These are phyloP conservation scores for Parachaetomium inaequale DNA, from an alignment of 495 filamentous ascomycete genomes.

Conservation along the genomic window DNA sequence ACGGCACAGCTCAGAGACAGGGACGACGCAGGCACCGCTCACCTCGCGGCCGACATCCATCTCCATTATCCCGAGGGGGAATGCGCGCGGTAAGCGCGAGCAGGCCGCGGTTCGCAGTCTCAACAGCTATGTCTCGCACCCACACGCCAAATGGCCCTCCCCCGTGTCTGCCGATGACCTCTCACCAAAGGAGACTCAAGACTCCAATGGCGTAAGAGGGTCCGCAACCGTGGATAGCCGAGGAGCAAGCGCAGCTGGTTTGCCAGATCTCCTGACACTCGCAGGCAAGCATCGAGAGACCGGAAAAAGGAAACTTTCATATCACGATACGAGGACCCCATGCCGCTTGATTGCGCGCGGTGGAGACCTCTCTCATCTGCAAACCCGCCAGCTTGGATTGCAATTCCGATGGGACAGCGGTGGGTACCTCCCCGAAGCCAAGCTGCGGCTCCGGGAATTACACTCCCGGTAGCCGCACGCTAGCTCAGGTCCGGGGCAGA, in stretches of 20 bases:
- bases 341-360: neutral
- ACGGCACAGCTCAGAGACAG: too few relatives aligned
- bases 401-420: neutral
- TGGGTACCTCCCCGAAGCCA: conserved; percentile 1
- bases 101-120: neutral
- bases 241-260: neutral
- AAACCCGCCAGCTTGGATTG: conserved; percentile 11
- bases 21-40: too few relatives aligned
- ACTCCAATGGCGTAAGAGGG: conserved; percentile 13
- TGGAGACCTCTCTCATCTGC: neutral
- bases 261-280: too few relatives aligned
- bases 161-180: too few relatives aligned
- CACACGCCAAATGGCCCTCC: neutral
- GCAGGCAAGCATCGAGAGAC: neutral
- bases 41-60: neutral
- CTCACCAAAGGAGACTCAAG: too few relatives aligned
- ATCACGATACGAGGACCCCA: conserved; percentile 1
- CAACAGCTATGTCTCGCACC: neutral
- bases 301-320: neutral
- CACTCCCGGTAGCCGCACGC: conserved; percentile 3
- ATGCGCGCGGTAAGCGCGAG: conserved; percentile 4
- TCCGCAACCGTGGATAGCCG: neutral
- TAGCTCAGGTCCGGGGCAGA: conserved; percentile 10
- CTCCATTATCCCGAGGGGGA: neutral
- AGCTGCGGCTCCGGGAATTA: conserved; percentile 5